Evolutionary conservation across 805 yeast species (phyloP), one percentile per base, ranked within the genome.

Genomic region (Huiozyma sinensis): DNA sequence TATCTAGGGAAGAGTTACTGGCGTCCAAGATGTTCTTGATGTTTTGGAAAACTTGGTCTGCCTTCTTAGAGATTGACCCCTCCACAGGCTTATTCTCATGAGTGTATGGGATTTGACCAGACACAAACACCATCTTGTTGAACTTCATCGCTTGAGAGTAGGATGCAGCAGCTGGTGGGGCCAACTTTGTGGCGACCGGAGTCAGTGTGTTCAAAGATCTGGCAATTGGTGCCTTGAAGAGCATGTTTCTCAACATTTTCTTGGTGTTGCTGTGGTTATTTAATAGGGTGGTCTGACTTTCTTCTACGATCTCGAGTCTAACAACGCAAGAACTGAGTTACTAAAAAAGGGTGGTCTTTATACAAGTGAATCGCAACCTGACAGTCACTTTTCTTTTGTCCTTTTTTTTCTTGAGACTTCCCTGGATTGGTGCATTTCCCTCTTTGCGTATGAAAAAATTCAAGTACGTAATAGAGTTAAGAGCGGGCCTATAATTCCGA

Each of bases 111-210:
- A 90, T 81, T 70, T 90, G 97, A 46, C 98, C 98, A 42, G 95
- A 84, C 46, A 90, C 88, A 63, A 83, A 90, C 62, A 90, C 66
- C 61, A 86, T 79, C 47, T 95, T 77, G 64, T 84, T 85, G 56
- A 79, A 94, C 68, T 83, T 87, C 63, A 89, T 76, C 38, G 97
- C 97, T 67, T 90, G 97, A 30, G 95, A 84, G 66, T 90, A 90
- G 8, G 95, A 79, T 36, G 96, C 97, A 36, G 95, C 96, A 48
- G 97, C 95, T 45, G 95, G 87, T 53, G 97, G 97, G 33, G 96
- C 95, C 52, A 70, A 71, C 51, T 78, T 72, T 41, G 95, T 80
- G 54, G 75, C 71, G 45, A 86, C 82, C 73, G 71, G 61, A 27
- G 61, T 57, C 41, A 56, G 45, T 17, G 51, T 48, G 28, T 39